Evolutionary conservation across 768 basidiomycete genomes (phyloP).

Genomic region (Leccinum sublutescens): DNA sequence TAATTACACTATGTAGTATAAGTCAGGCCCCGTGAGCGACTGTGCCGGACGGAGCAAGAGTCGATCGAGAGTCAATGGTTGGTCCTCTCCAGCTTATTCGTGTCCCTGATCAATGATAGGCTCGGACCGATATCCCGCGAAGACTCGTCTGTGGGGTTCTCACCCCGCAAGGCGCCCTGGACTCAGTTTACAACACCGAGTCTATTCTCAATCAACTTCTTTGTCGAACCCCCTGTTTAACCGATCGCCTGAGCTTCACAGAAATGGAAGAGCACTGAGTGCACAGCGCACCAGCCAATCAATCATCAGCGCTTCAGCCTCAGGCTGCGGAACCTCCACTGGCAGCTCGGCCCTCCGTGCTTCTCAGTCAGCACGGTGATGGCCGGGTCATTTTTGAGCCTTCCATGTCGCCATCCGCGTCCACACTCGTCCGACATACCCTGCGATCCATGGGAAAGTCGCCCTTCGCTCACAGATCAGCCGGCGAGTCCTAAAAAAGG

Average conservation of each 20-base stretch:
- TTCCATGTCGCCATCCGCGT: not conserved
- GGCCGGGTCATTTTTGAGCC: not conserved
- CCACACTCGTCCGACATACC: not conserved
- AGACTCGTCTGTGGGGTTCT: not conserved
- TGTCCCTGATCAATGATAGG: not conserved
- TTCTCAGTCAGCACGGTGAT: not conserved
- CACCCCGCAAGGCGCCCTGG: constrained; percentile 8
- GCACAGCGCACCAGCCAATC: not conserved
- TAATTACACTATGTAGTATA: not conserved
- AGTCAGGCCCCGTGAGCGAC: not conserved
- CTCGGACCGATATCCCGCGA: not conserved
- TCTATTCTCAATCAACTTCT: not conserved
- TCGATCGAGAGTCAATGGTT: not conserved
- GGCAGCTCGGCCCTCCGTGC: not conserved
- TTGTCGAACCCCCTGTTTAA: not conserved
- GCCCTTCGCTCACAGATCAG: not conserved
- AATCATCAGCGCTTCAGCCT: not conserved
- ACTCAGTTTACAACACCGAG: not conserved
- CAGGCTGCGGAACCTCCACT: not conserved
- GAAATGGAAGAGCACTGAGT: not conserved
- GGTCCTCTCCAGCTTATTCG: not conserved
- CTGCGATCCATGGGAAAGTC: not conserved
- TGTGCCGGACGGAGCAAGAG: not conserved
- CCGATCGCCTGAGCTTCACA: not conserved
- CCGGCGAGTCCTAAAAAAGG: not conserved